These are phyloP conservation scores for Biscutella auriculata DNA, from an alignment of 441 rosid species.

Conservation along the genomic window DNA sequence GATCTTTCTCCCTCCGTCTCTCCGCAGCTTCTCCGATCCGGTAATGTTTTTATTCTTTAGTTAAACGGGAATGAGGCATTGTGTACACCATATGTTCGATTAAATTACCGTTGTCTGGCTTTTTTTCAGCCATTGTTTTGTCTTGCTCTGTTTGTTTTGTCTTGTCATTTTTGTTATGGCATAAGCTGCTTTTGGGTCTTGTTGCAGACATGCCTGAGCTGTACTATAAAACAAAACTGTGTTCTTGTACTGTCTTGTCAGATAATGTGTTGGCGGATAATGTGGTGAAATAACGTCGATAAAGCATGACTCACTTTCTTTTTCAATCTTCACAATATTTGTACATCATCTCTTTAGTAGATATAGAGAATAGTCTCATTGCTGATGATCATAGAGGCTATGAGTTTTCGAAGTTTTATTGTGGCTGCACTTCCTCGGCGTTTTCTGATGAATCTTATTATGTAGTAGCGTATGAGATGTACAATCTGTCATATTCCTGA, in stretches of 20 bases:
- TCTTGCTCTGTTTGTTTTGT: neutral
- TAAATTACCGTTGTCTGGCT: neutral
- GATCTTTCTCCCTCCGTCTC: conserved; percentile 13
- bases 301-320: neutral
- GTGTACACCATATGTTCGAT: conserved; percentile 1
- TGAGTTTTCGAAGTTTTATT: neutral
- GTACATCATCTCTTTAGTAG: neutral
- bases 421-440: neutral
- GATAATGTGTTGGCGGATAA: neutral
- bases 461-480: neutral
- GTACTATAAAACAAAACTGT: neutral
- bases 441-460: neutral
- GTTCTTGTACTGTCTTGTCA: conserved; percentile 4
- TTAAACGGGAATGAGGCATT: neutral
- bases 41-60: neutral
- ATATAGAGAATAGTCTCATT: neutral
- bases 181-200: neutral
- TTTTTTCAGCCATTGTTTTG: neutral
- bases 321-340: neutral
- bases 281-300: neutral
- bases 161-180: conserved; percentile 6
- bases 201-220: conserved; percentile 4
- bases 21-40: conserved; percentile 18
- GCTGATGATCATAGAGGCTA: neutral
- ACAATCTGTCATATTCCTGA: neutral